Evolutionary conservation across 768 basidiomycete genomes (phyloP), one percentile per base, ranked within the genome.

Genomic region (Hygrocybe punicea): DNA sequence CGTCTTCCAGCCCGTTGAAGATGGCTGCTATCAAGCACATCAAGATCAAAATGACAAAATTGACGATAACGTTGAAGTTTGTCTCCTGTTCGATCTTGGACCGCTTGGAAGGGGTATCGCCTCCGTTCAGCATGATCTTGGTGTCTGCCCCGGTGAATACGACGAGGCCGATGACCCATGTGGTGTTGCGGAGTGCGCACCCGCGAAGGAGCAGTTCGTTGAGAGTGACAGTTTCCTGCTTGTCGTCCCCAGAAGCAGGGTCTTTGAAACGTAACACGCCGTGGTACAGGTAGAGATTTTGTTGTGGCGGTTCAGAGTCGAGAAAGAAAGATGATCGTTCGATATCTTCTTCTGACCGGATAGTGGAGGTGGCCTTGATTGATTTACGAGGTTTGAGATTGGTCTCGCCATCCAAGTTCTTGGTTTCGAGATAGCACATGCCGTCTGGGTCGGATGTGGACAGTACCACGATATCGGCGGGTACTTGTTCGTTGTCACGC

Each of bases 51-150:
- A 97, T 71, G 42, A 80, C 72, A 67, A 98, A 98, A 71, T 98
- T 98, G 76, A 97, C 89, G 51, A 95, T 75, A 61, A 98, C 96
- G 67, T 98, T 98, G 79, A 94, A 96, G 71, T 96, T 98, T 8
- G 96, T 98, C 78, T 98, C 96, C 75, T 85, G 90, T 76, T 98
- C 94, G 67, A 98, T 98, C 79, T 95, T 98, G 66, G 88, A 91
- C 58, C 92, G 87, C 67, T 98, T 98, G n/a, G 90, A 93, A 1
- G 95, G 94, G 1, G 93, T 98, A 13, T 86, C 87, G 17, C 95
- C 94, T 34, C 91, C 91, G 62, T 95, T 95, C 57, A 93, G 73
- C 83, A 92, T 90, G 63, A 93, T 93, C 80, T 91, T 93, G 39
- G 91, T 90, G 72, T 98, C 95, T 1, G 84, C 82, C 37, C 95